These are phyloP conservation scores for Aspergillus neoniger DNA, from an alignment of 2,329 filamentous ascomycete genomes.

Conservation along the genomic window DNA sequence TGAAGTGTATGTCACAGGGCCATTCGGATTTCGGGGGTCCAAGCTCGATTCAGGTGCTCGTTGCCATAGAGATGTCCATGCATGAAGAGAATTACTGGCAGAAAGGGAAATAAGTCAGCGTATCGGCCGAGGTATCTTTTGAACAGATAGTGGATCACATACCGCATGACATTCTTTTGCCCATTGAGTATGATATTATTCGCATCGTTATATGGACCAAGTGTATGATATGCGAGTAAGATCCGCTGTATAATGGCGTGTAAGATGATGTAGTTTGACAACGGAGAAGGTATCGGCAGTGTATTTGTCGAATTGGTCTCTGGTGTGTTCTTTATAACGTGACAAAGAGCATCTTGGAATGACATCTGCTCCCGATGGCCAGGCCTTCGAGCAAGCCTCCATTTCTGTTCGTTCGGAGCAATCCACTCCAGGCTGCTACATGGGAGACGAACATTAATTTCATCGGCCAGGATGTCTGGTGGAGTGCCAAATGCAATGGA, in stretches of 20 bases:
- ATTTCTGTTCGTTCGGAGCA: slow-evolving; percentile 22
- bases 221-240: slow-evolving; percentile 48
- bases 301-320: not conserved
- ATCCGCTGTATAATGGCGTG: slow-evolving; percentile 72
- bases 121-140: not conserved
- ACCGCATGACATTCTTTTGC: not conserved
- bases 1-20: slow-evolving; percentile 65
- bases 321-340: slow-evolving; percentile 12
- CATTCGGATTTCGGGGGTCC: slow-evolving; percentile 45
- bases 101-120: fast-evolving
- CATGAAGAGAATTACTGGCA: slow-evolving; percentile 41
- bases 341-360: slow-evolving; percentile 26
- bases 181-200: no score
- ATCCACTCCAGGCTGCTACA: slow-evolving; percentile 29
- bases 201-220: not conserved
- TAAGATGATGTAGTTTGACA: slow-evolving; percentile 67
- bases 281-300: slow-evolving; percentile 43
- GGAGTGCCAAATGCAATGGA: slow-evolving; percentile 29
- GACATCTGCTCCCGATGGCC: slow-evolving; percentile 19
- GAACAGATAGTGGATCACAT: not conserved
- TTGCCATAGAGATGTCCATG: slow-evolving; percentile 45
- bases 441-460: slow-evolving; percentile 31
- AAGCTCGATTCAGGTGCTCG: slow-evolving; percentile 43
- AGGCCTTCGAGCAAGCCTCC: slow-evolving; percentile 17
- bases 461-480: slow-evolving; percentile 27